Percentiles rank a stretch among this genome's conserved stretches.
Conservation (phyloP, 805 yeast species). For the Scheffersomyces spartinae region DNA sequence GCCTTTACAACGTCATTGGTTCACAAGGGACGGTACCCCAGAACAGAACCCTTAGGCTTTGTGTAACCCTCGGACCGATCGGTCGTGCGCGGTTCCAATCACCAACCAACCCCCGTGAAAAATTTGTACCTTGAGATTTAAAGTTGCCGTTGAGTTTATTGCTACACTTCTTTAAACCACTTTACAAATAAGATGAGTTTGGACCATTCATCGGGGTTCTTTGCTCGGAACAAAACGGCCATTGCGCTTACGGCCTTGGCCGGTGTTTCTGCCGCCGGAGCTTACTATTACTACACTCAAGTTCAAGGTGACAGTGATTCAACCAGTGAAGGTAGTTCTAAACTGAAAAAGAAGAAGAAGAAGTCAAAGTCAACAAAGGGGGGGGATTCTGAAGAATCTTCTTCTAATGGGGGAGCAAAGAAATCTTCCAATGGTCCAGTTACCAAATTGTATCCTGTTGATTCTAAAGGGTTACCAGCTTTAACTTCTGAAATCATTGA, state of each 20-base stretch:
- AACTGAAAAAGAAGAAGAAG: slow-evolving; percentile 32
- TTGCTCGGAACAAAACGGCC: slow-evolving; percentile 48
- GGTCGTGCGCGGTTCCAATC: too few relatives aligned
- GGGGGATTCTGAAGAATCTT: slow-evolving; percentile 4
- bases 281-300: slow-evolving; percentile 37
- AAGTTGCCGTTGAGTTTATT: too few relatives aligned
- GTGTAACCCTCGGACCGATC: too few relatives aligned
- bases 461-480: slow-evolving; percentile 45
- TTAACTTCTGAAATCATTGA: slow-evolving; percentile 36
- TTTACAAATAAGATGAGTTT: neutral
- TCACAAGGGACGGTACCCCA: too few relatives aligned
- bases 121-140: too few relatives aligned
- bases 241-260: slow-evolving; percentile 53
- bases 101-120: too few relatives aligned
- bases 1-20: too few relatives aligned
- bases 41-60: too few relatives aligned
- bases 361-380: slow-evolving; percentile 30
- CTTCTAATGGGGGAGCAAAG: slow-evolving; percentile 3
- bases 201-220: slow-evolving; percentile 24
- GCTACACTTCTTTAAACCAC: neutral
- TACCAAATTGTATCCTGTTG: slow-evolving; percentile 37
- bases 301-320: slow-evolving; percentile 8
- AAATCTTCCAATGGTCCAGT: slow-evolving; percentile 18
- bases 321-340: slow-evolving; percentile 10
- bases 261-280: slow-evolving; percentile 52